phyloP scores from a whole-genome alignment of 148 eudicot species.

The Vaccinium corymbosum region DNA sequence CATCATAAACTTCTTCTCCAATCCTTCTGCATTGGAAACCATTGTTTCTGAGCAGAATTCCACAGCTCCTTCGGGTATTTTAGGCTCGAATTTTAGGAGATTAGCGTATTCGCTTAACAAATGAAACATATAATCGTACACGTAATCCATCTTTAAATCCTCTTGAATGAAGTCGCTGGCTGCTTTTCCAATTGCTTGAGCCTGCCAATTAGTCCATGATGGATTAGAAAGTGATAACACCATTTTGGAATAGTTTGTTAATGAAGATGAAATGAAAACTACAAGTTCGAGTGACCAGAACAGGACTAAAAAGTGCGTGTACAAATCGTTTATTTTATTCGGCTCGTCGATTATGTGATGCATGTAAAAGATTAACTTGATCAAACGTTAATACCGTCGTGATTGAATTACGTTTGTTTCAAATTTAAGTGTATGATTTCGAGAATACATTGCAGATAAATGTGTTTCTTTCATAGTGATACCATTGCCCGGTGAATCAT shows the following conservation, averaged over 20 bases:
- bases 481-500: background rate
- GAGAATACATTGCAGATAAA: too few relatives aligned
- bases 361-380: too few relatives aligned
- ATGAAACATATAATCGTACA: slow-evolving; percentile 27
- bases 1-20: slow-evolving; percentile 24
- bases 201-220: slow-evolving; percentile 12
- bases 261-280: background rate
- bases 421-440: too few relatives aligned
- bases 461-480: background rate
- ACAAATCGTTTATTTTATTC: too few relatives aligned
- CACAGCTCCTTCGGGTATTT: slow-evolving; percentile 17
- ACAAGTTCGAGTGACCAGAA: background rate
- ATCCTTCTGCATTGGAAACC: slow-evolving; percentile 24
- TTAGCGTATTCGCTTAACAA: slow-evolving; percentile 29
- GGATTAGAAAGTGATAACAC: background rate
- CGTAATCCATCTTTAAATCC: slow-evolving; percentile 23
- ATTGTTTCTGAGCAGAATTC: slow-evolving; percentile 29
- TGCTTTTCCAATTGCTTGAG: slow-evolving; percentile 25
- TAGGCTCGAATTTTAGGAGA: slow-evolving; percentile 23
- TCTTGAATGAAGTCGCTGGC: slow-evolving; percentile 25
- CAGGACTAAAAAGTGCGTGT: background rate
- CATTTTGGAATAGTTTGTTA: background rate
- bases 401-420: background rate
- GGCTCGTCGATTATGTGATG: too few relatives aligned
- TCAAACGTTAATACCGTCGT: too few relatives aligned